Base-by-base conservation (phyloP, 768 basidiomycete genomes). In the Naganishia onofrii region DNA sequence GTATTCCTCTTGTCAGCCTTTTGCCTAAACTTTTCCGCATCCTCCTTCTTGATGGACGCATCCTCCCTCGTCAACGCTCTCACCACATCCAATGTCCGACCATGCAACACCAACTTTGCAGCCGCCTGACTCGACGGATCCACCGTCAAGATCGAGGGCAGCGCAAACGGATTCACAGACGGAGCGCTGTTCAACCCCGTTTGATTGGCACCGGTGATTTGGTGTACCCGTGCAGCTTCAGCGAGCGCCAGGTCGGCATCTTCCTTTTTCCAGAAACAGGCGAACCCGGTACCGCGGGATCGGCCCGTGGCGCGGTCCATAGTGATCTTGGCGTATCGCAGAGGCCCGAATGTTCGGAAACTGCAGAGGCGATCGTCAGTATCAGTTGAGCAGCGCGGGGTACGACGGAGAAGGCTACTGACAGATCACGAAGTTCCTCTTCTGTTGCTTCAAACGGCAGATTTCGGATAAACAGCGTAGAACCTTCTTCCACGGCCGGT, bases 1-100 rank as follows among this genome's bases (percentile, higher is more conserved):
- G 96, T 87, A 78, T 97, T 96, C 28, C 95, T 86, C 79, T 95
- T 94, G 81, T 99, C 96, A 0, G 89, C 88, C 80, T 94, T 94
- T 80, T 92, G 88, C 57, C 92, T 85, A 19, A 79, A 79, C 71
- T 86, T 84, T 76, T 87, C 88, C 3, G 90, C 89, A 21, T 89
- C 90, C 71, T 96, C 93, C 77, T 90, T 91, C 56, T 97, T 85
- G 79, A 90, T 90, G 5, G 87, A 85, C 7, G 96, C 96, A 73
- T 90, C 86, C 71, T 94, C 93, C 64, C 93, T 83, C 0, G 92
- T 93, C 34, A 99, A 93, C 2, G 96, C 96, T 12, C 88, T 87
- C 21, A 89, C 87, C 55, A 95, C 91, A 71, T 95, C 93, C 13
- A 99, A 86, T 2, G 93, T 93, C 23, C 95, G 86, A 7, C 95